Conservation (phyloP, 164 flowering plant genomes). For the Annona squamosa region DNA sequence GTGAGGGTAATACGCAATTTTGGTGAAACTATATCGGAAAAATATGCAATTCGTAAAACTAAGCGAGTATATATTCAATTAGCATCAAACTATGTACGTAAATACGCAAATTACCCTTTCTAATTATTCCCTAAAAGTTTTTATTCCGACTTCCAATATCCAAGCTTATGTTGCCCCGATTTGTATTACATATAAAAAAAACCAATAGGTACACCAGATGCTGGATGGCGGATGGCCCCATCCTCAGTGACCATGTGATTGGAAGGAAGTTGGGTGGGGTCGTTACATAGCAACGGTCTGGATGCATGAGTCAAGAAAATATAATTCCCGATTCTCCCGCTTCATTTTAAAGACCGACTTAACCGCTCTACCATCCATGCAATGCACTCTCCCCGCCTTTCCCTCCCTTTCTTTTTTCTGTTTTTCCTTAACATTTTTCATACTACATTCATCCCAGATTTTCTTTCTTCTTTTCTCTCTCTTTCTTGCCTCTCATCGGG, state of each 20-base stretch:
- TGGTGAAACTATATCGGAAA: no score
- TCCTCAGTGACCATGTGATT: background rate
- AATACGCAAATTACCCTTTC: no score
- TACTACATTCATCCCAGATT: background rate
- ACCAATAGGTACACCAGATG: background rate
- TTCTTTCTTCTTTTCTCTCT: background rate
- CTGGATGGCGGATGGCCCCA: background rate
- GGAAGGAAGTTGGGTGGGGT: background rate
- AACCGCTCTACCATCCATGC: slow-evolving; percentile 4
- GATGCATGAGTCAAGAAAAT: background rate
- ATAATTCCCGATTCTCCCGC: slow-evolving; percentile 4
- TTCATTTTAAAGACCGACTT: slow-evolving; percentile 3
- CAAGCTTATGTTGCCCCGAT: background rate
- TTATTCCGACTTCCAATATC: no score
- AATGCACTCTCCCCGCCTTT: background rate
- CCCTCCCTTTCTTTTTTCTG: background rate
- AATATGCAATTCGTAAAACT: no score
- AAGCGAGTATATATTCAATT: no score
- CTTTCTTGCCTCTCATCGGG: background rate
- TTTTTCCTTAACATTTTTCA: background rate
- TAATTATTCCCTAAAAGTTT: no score
- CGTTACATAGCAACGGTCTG: background rate
- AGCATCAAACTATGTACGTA: no score
- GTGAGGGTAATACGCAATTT: no score
- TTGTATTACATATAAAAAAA: no score